Percentiles rank a stretch among this genome's conserved stretches.
These are phyloP conservation scores for Penicillium polonicum DNA, from an alignment of 2,329 filamentous ascomycete species.

Conservation along the genomic window DNA sequence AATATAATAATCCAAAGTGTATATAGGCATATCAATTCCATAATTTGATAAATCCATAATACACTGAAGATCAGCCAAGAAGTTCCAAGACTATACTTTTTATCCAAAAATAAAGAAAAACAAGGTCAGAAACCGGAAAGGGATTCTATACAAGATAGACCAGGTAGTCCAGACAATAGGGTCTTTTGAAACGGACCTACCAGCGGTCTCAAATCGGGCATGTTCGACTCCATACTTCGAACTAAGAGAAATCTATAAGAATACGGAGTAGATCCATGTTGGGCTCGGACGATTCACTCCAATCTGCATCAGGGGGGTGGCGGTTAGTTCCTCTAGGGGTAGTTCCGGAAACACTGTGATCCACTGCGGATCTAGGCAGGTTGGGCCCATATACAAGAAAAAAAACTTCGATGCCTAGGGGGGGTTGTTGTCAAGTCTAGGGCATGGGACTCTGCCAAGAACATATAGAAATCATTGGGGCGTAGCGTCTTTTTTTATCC, in stretches of 20 bases:
- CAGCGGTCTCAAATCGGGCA: conserved; percentile 14
- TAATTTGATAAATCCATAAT: background rate
- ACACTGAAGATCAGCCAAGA: conserved; percentile 20
- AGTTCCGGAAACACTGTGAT: conserved; percentile 6
- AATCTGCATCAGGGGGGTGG: conserved; percentile 19
- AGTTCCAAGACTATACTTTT: conserved; percentile 15
- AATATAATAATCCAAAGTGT: background rate
- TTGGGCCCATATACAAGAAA: conserved; percentile 7
- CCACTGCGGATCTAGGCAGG: conserved; percentile 16
- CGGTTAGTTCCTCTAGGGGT: background rate
- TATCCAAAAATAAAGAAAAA: background rate
- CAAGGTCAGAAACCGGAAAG: background rate
- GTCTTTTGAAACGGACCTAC: conserved; percentile 14
- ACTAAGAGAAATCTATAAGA: conserved; percentile 12
- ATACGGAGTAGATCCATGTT: too few species aligned
- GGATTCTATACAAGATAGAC: background rate
- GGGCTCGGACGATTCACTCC: conserved; percentile 13
- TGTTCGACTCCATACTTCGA: conserved; percentile 14
- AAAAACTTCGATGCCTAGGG: conserved; percentile 25
- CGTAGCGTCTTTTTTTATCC: background rate
- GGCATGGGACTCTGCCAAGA: conserved; percentile 17
- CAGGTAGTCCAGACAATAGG: background rate
- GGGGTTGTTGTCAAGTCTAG: conserved; percentile 10
- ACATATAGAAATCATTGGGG: background rate
- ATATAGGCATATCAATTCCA: background rate